Base-by-base conservation (phyloP, 2,329 filamentous ascomycete species). In the Aureobasidium musti region DNA sequence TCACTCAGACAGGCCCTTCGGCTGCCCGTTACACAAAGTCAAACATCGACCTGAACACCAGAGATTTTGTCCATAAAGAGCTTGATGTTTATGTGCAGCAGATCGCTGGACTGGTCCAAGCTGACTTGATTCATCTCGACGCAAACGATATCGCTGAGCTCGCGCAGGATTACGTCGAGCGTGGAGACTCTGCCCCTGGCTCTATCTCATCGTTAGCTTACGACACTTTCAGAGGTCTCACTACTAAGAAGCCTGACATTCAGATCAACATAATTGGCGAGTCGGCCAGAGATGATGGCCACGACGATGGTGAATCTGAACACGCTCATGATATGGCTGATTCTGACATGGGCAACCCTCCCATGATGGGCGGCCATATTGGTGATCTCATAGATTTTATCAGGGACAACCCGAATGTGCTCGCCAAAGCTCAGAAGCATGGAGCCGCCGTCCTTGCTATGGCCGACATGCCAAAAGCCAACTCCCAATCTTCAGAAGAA, bases 91-190 rank as follows among this genome's bases (percentile, higher is more conserved):
- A 91, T n/a, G 84, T 93, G 1, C 82, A 86, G 67, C 82, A 86
- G 60, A 79, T 89, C 50, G 89, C 90, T 0, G 79, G 79, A 14
- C 82, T 86, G 39, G 79, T 90, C 6, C 79, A 79, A 7, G 88
- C 90, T 3, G 87, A 94, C 70, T 73, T 94, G 3, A 78, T 95
- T 37, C 83, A 85, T 23, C 74, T 96, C 13, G 85, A 88, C 72
- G 86, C 91, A 1, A 84, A 88, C 69, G 88, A 90, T 72, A 78
- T 96, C 63, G 89, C 89, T 3, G 83, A 88, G 59, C 79, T 95
- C 30, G 82, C 89, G 0, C 89, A 88, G 2, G 82, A 86, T 50
- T 91, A 92, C 71, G 77, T 93, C 11, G 89, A 88, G 5, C 87
- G 69, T 6, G 50, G 50, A 8, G 70, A 90, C 72, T 82, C 83